These are phyloP conservation scores for Boletus sensibilis DNA, from an alignment of 768 basidiomycete species.

Conservation along the genomic window DNA sequence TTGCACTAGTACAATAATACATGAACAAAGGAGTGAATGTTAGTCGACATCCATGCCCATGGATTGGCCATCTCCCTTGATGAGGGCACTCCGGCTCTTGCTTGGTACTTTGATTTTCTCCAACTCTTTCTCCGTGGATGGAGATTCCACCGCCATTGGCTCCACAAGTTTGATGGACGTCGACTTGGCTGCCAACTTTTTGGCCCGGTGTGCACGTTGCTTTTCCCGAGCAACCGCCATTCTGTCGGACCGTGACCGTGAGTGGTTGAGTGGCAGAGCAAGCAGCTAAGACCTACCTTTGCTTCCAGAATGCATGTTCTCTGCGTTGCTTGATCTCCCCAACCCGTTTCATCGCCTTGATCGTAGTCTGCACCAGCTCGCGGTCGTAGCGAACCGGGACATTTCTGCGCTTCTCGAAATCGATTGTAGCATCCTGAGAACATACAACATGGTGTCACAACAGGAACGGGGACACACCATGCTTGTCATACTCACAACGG, in stretches of 20 bases:
- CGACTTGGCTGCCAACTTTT: constrained; percentile 52
- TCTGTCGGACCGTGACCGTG: constrained; percentile 39
- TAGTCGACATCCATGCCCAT: constrained; percentile 92
- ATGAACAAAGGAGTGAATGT: constrained; percentile 10
- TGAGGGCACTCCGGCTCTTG: constrained; percentile 68
- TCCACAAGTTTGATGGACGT: constrained; percentile 63
- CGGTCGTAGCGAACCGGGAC: constrained; percentile 97
- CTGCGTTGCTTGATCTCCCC: constrained; percentile 88
- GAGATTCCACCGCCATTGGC: constrained; percentile 49
- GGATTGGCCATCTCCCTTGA: constrained; percentile 78
- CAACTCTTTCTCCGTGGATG: constrained; percentile 49
- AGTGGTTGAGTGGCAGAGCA: background rate
- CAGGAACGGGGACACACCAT: background rate
- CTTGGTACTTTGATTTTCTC: constrained; percentile 77
- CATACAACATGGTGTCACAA: background rate
- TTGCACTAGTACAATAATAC: background rate
- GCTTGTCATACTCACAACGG: constrained; percentile 63
- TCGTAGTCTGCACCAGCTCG: constrained; percentile 86
- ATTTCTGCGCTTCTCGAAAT: constrained; percentile 98
- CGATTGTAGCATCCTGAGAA: constrained; percentile 90
- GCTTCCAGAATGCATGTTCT: constrained; percentile 96
- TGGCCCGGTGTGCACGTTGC: constrained; percentile 70
- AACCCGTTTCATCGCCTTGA: constrained; percentile 95
- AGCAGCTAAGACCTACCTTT: constrained; percentile 50
- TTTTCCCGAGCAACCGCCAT: constrained; percentile 85